A percentile compares a stretch with the other conserved stretches of the same genome.
phyloP scores from a whole-genome alignment of 495 filamentous ascomycete species.

The Cudoniella acicularis region DNA sequence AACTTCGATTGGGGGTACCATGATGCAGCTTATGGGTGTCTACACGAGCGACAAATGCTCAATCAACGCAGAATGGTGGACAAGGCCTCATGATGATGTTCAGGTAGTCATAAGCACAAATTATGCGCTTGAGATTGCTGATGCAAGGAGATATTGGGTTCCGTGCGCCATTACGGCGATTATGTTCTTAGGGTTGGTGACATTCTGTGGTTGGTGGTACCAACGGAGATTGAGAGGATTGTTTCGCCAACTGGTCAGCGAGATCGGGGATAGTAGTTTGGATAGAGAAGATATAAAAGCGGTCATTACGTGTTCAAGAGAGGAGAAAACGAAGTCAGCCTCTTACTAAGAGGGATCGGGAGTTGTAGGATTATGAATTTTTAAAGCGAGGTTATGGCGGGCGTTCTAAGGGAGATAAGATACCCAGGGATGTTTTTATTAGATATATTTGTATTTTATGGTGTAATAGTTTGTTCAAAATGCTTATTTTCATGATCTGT shows the following conservation, averaged over 20 bases:
- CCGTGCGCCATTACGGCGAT: constrained; percentile 21
- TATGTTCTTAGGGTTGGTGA: constrained; percentile 19
- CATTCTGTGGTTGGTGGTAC: constrained; percentile 29
- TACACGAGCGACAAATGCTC: constrained; percentile 8
- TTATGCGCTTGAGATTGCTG: constrained; percentile 11
- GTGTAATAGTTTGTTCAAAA: too few relatives aligned
- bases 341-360: too few relatives aligned
- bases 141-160: constrained; percentile 14
- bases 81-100: not conserved
- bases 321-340: too few relatives aligned
- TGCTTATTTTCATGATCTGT: too few relatives aligned
- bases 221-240: constrained; percentile 20
- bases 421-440: too few relatives aligned
- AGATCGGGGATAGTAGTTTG: not conserved
- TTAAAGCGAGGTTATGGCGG: too few relatives aligned
- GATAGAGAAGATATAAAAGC: not conserved
- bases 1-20: constrained; percentile 18
- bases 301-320: not conserved
- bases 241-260: not conserved
- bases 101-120: constrained; percentile 8
- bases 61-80: constrained; percentile 6
- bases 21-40: constrained; percentile 22
- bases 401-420: too few relatives aligned
- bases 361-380: too few relatives aligned
- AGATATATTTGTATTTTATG: too few relatives aligned